A percentile compares a stretch with the other conserved stretches of the same genome.
Evolutionary conservation across 441 rosid species (phyloP).

Genomic region (Adansonia rubrostipa): DNA sequence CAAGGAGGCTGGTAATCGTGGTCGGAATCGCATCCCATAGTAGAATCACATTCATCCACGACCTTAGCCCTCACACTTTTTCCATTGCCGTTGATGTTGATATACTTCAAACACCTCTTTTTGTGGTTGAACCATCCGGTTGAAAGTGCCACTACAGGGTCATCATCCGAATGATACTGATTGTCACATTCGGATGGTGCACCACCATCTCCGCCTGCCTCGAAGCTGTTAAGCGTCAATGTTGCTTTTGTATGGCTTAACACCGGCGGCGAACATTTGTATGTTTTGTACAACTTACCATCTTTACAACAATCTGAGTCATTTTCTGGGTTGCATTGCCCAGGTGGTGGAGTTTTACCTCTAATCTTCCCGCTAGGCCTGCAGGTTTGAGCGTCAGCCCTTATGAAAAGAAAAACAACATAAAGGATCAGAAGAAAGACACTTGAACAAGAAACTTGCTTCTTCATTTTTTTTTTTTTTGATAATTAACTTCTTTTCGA

Average conservation of each 20-base stretch:
- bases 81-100: slow-evolving; percentile 36
- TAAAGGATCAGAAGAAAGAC: background rate
- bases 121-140: slow-evolving; percentile 40
- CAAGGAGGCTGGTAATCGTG: slow-evolving; percentile 45
- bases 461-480: no score
- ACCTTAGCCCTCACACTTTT: slow-evolving; percentile 36
- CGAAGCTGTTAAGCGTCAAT: slow-evolving; percentile 22
- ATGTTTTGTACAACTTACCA: slow-evolving; percentile 11
- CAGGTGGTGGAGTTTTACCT: slow-evolving; percentile 32
- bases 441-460: no score
- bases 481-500: no score
- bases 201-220: slow-evolving; percentile 21
- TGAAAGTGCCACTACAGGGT: slow-evolving; percentile 22
- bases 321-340: slow-evolving; percentile 27
- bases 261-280: slow-evolving; percentile 9
- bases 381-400: slow-evolving; percentile 35
- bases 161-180: slow-evolving; percentile 19
- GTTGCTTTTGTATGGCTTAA: slow-evolving; percentile 22
- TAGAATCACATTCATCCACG: slow-evolving; percentile 46
- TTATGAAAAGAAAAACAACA: no score
- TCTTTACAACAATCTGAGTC: slow-evolving; percentile 20
- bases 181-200: slow-evolving; percentile 3
- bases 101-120: slow-evolving; percentile 33
- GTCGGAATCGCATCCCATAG: slow-evolving; percentile 31
- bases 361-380: slow-evolving; percentile 22